Evolutionary conservation across 331 rosid species (phyloP).

Genomic region (Quercus phellos): DNA sequence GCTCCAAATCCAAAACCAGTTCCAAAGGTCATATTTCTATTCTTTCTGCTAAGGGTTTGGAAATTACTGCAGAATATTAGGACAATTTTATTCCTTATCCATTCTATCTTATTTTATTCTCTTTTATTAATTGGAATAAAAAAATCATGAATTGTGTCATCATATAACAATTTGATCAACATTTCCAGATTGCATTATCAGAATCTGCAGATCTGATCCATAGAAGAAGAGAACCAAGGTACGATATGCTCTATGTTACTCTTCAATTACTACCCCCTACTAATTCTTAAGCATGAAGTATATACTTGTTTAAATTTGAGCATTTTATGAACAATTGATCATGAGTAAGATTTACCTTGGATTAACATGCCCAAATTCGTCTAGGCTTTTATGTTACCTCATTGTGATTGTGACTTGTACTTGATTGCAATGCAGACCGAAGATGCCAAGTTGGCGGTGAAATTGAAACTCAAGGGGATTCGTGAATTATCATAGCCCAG

Average conservation of each 20-base stretch:
- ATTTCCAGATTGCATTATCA: slow-evolving; percentile 7
- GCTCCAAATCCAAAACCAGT: not conserved
- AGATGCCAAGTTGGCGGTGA: slow-evolving; percentile 23
- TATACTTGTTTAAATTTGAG: not conserved
- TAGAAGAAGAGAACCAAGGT: slow-evolving; percentile 26
- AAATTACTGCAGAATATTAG: not conserved
- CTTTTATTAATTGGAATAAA: not conserved
- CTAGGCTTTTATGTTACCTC: too few relatives aligned
- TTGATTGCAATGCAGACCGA: not conserved
- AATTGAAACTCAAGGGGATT: not conserved
- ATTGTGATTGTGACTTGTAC: not conserved
- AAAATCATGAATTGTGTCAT: not conserved
- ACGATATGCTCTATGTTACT: not conserved
- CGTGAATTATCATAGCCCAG: not conserved
- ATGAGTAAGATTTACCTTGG: not conserved
- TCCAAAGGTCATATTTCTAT: slow-evolving; percentile 14
- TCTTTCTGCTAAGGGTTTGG: not conserved
- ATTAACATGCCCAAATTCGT: not conserved
- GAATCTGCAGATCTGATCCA: not conserved
- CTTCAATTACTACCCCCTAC: not conserved
- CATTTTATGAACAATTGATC: not conserved
- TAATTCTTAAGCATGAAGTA: not conserved
- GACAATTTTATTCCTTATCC: not conserved
- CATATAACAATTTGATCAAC: not conserved
- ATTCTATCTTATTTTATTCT: not conserved